These are phyloP conservation scores for Onygena corvina DNA, from an alignment of 2,329 filamentous ascomycete species.

Conservation along the genomic window DNA sequence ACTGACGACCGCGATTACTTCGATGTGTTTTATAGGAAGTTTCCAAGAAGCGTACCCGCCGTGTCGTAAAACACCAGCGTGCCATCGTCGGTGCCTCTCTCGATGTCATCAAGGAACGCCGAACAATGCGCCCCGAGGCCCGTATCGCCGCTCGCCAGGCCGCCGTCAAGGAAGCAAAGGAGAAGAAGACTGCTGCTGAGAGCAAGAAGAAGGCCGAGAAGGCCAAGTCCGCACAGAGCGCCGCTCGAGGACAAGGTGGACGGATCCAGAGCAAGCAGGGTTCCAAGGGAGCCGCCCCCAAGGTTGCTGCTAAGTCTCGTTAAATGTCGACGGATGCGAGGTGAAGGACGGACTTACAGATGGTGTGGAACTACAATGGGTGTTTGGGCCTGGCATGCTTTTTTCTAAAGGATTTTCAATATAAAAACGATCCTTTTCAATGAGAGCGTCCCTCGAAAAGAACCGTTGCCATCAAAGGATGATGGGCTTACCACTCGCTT, in stretches of 20 bases:
- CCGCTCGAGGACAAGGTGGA: constrained; percentile 63
- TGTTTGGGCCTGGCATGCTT: constrained; percentile 7
- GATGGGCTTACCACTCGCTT: constrained; percentile 1
- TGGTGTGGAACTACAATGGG: constrained; percentile 2
- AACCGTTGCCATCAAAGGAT: constrained; percentile 1
- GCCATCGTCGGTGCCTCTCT: constrained; percentile 98
- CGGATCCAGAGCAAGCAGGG: constrained; percentile 94
- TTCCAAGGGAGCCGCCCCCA: constrained; percentile 75
- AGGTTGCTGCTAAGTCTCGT: constrained; percentile 77
- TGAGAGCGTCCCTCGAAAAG: constrained; percentile 4
- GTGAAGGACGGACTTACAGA: constrained; percentile 3
- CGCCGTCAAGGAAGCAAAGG: constrained; percentile 96
- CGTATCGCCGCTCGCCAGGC: constrained; percentile 76
- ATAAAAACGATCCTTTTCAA: constrained; percentile 1
- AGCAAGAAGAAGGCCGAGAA: constrained; percentile 98
- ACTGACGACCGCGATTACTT: constrained; percentile 15
- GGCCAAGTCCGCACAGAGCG: constrained; percentile 72
- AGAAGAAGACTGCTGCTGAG: constrained; percentile 83
- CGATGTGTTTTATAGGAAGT: constrained; percentile 59
- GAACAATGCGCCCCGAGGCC: constrained; percentile 85
- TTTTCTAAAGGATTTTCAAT: constrained; percentile 2
- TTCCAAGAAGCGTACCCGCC: constrained; percentile 98
- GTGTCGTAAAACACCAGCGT: constrained; percentile 96
- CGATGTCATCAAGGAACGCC: constrained; percentile 99
- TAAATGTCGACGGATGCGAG: constrained; percentile 34